phyloP scores from a whole-genome alignment of 2,329 filamentous ascomycete species.

The Microsporum audouinii region DNA sequence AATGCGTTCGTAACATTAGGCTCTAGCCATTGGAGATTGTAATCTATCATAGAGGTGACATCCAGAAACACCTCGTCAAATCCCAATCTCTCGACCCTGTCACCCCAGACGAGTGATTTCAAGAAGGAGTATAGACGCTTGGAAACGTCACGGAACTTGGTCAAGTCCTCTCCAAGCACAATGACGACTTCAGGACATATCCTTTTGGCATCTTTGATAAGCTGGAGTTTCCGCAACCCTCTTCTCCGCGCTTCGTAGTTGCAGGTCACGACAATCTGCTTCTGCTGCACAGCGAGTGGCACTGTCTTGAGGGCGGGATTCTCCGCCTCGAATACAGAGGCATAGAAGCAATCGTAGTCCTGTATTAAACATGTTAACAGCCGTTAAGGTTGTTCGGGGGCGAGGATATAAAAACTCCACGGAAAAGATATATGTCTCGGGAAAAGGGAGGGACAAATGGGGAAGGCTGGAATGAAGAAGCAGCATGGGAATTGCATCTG shows the following conservation, averaged over 20 bases:
- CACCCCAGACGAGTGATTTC: constrained; percentile 63
- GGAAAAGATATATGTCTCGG: not conserved
- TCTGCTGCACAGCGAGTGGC: constrained; percentile 79
- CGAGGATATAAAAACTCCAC: constrained; percentile 2
- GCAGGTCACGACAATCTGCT: constrained; percentile 84
- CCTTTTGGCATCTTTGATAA: constrained; percentile 67
- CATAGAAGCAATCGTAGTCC: constrained; percentile 71
- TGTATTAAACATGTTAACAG: constrained; percentile 15
- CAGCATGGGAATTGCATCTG: not conserved
- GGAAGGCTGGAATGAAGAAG: not conserved
- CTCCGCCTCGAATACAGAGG: constrained; percentile 74
- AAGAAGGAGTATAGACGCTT: constrained; percentile 69
- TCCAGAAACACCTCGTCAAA: constrained; percentile 81
- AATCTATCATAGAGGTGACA: constrained; percentile 73
- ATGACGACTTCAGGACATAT: constrained; percentile 76
- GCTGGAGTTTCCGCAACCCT: constrained; percentile 62
- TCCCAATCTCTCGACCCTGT: constrained; percentile 66
- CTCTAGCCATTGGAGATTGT: constrained; percentile 66
- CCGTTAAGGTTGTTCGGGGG: not conserved
- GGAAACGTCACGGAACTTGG: constrained; percentile 72
- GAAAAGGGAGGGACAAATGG: not conserved
- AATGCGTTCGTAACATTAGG: constrained; percentile 55
- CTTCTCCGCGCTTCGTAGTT: constrained; percentile 79
- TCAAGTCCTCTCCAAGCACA: constrained; percentile 75
- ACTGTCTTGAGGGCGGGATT: constrained; percentile 59